Evolutionary conservation across 495 filamentous ascomycete genomes (phyloP).

Genomic region (Poronia punctata): DNA sequence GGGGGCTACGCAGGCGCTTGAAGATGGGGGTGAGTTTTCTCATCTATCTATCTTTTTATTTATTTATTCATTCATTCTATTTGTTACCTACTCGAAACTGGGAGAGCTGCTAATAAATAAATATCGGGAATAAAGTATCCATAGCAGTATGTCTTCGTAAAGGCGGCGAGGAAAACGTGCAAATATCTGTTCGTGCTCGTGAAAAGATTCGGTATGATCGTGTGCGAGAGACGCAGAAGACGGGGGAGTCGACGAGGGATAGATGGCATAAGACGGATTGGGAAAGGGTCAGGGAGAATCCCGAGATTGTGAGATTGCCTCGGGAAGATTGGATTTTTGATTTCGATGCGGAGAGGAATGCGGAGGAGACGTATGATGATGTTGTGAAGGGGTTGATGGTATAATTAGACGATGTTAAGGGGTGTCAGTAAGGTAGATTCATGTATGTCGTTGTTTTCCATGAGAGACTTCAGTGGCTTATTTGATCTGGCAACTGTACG

Average conservation of each 20-base stretch:
- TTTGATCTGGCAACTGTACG: too few species aligned
- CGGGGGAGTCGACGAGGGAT: conserved; percentile 46
- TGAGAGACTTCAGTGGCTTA: too few species aligned
- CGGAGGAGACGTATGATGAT: conserved; percentile 45
- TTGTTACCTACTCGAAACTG: too few species aligned
- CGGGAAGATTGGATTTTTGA: conserved; percentile 52
- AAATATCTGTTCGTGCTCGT: conserved; percentile 38
- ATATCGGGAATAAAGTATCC: conserved; percentile 35
- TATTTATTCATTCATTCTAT: too few species aligned
- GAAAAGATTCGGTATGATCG: conserved; percentile 46
- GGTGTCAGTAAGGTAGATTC: too few species aligned
- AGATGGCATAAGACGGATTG: conserved; percentile 53
- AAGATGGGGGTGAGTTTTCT: conserved; percentile 37
- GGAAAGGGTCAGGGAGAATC: conserved; percentile 43
- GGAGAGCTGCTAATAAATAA: not conserved
- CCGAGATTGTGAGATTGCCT: conserved; percentile 46
- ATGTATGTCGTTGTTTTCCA: too few species aligned
- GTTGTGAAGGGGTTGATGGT: conserved; percentile 20
- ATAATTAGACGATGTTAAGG: too few species aligned
- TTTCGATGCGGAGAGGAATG: conserved; percentile 49
- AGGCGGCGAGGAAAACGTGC: conserved; percentile 46
- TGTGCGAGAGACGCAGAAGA: conserved; percentile 43
- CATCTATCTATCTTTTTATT: too few species aligned
- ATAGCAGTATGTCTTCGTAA: conserved; percentile 51
- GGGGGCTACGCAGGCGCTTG: conserved; percentile 60